Percentiles rank a stretch among this genome's conserved stretches.
Evolutionary conservation across 768 basidiomycete species (phyloP).

Genomic region (Russula foetens): DNA sequence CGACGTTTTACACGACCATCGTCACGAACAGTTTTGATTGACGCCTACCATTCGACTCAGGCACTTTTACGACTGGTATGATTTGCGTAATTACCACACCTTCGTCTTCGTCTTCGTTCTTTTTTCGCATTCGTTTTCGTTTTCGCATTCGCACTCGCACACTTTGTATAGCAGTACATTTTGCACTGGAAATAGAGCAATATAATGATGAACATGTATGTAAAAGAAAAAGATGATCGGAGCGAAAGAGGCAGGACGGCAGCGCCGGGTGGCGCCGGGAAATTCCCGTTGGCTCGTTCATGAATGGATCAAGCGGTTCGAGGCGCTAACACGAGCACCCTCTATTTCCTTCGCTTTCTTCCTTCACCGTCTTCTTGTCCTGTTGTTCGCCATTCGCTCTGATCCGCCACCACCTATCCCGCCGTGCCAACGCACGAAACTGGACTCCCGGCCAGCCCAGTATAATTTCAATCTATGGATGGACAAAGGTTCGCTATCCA

Average conservation of each 20-base stretch:
- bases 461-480: slow-evolving; percentile 41
- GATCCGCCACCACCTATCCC: slow-evolving; percentile 5
- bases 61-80: neutral
- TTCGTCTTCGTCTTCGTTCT: neutral
- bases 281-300: neutral
- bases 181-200: neutral
- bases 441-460: slow-evolving; percentile 61
- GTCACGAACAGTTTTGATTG: neutral
- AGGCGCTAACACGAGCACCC: slow-evolving; percentile 4
- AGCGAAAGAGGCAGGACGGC: slow-evolving; percentile 9
- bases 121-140: neutral
- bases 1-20: neutral
- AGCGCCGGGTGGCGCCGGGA: slow-evolving; percentile 5
- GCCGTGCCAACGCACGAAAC: slow-evolving; percentile 62
- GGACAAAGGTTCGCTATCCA: slow-evolving; percentile 20
- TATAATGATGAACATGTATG: neutral
- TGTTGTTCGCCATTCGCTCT: slow-evolving; percentile 13
- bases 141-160: too few species aligned
- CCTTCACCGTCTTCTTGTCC: slow-evolving; percentile 16
- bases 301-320: neutral
- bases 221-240: neutral
- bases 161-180: neutral
- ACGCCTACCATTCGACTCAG: neutral
- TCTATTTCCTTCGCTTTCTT: slow-evolving; percentile 3
- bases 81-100: neutral